phyloP scores from a whole-genome alignment of 345 rosid genomes.

The Aethionema arabicum region DNA sequence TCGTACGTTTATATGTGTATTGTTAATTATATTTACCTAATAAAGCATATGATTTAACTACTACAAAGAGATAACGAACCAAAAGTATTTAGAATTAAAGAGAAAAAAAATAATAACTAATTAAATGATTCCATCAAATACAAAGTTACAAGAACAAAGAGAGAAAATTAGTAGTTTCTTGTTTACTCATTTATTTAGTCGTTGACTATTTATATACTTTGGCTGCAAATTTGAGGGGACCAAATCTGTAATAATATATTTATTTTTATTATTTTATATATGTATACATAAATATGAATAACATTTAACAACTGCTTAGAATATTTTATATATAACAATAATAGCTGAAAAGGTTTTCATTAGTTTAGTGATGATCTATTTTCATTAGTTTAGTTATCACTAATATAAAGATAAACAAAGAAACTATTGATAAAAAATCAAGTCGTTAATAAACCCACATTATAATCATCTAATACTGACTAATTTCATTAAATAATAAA shows the following conservation, averaged over 20 bases:
- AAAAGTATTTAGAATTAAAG: too few relatives aligned
- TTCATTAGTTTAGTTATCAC: too few relatives aligned
- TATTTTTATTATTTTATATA: too few relatives aligned
- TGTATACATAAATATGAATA: not conserved
- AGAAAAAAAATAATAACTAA: not conserved
- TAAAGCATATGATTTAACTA: constrained; percentile 32
- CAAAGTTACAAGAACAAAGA: not conserved
- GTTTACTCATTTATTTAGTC: constrained; percentile 28
- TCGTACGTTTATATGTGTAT: not conserved
- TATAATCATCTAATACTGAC: too few relatives aligned
- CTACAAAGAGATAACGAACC: constrained; percentile 3
- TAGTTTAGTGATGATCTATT: too few relatives aligned
- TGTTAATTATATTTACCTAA: not conserved
- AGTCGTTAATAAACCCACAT: too few relatives aligned
- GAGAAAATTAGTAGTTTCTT: not conserved
- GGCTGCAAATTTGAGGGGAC: constrained; percentile 33
- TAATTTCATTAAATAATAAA: too few relatives aligned
- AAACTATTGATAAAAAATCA: too few relatives aligned
- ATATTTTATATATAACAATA: too few relatives aligned
- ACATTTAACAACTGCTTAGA: constrained; percentile 40
- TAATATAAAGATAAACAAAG: too few relatives aligned
- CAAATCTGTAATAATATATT: constrained; percentile 4
- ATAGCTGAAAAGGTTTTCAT: too few relatives aligned
- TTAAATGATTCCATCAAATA: constrained; percentile 11
- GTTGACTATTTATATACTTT: constrained; percentile 46